Base-by-base conservation (phyloP, 768 basidiomycete species). In the Auriculariales sp. region DNA sequence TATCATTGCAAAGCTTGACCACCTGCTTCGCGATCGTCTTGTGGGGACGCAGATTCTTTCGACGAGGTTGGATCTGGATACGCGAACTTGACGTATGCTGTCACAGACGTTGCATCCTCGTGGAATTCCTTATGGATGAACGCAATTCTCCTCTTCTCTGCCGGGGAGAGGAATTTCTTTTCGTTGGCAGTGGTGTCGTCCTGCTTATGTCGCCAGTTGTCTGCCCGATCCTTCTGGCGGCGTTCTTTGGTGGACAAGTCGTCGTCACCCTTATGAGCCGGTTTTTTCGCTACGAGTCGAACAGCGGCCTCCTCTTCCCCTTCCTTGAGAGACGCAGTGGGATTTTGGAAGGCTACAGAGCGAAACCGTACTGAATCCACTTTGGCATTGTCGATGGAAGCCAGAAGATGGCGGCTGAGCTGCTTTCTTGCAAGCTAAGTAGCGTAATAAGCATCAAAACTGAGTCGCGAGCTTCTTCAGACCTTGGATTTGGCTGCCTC, bases 51-150 rank as follows among this genome's bases (percentile, higher is more conserved):
- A 15, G 28, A 24, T 9, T 39, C 39, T 11, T 19, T 17, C n/a
- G 24, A 36, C n/a, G 66, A 60, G 3, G 57, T 50, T 9, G 74
- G 72, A 3, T 60, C 52, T 6, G 78, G 72, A 58, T 91, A 78
- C 1, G 88, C 87, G 62, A 97, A 91, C 17, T 98, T 90, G 44
- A 94, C 65, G 62, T 99, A 99, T 1, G 89, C 87, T 59, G 92
- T 87, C 52, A 88, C 76, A 15, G 77, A 72, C 56, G 78, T 79
- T 3, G 82, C 81, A 29, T 76, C 72, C 2, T 79, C 69, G 64
- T 98, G 91, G 59, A 97, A 78, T 56, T 94, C 89, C 49, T 81
- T 81, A 60, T 91, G 87, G 62, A 98, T 95, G 63, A 92, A 95
- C 0, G 91, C 88, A 48, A 97, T 78, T 55, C 82, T 86, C 67